Percentiles rank a stretch among this genome's conserved stretches.
phyloP scores from a whole-genome alignment of 208 protist species.

The Acanthamoeba divionensis region DNA sequence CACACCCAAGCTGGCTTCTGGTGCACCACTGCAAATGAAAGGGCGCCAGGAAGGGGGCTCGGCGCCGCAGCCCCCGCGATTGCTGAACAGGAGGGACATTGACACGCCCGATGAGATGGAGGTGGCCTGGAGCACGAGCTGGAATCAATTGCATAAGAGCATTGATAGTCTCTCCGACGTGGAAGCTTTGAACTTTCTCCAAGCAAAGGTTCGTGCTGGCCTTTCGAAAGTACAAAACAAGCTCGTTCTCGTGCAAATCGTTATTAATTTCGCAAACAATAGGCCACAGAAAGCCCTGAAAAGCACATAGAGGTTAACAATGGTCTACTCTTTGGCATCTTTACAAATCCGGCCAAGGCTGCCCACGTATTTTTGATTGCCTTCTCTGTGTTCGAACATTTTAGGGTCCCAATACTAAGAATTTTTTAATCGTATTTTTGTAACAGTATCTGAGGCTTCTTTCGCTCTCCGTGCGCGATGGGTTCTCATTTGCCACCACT shows the following conservation, averaged over 20 bases:
- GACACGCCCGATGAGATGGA: conserved; percentile 24
- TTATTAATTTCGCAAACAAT: background rate
- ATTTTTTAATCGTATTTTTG: background rate
- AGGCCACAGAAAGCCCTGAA: conserved; percentile 19
- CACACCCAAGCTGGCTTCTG: background rate
- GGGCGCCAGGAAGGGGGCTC: background rate
- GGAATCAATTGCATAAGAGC: background rate
- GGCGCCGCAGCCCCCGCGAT: background rate
- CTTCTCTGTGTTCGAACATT: background rate
- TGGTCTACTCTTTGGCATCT: conserved; percentile 59
- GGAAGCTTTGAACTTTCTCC: background rate
- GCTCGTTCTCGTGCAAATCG: background rate
- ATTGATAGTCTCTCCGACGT: background rate
- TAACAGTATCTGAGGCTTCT: conserved; percentile 58
- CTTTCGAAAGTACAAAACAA: background rate
- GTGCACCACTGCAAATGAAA: background rate
- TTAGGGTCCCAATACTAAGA: too few species aligned
- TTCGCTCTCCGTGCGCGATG: conserved; percentile 44
- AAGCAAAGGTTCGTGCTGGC: background rate
- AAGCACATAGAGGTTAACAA: conserved; percentile 56
- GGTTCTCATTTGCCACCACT: background rate
- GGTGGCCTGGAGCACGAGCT: background rate
- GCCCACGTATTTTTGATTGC: background rate
- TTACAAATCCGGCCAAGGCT: background rate
- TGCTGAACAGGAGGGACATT: conserved; percentile 18